Evolutionary conservation across 306 rosid genomes (phyloP), one percentile per base, ranked within the genome.

Genomic region (Vigna hirtella): DNA sequence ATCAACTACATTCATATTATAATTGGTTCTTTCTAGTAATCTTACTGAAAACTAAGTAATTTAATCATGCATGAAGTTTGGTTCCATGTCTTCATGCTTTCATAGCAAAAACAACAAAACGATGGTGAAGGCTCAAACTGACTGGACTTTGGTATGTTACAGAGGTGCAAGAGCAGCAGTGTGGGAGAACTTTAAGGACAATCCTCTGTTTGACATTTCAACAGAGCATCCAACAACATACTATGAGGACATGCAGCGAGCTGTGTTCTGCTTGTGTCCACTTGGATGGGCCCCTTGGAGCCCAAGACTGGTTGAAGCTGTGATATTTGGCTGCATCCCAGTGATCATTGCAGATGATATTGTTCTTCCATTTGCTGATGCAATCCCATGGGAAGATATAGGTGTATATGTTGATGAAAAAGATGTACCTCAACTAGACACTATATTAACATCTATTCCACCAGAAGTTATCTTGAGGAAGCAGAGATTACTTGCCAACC

Each of bases 211-310:
- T 86, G 98, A 95, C 86, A 91, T 95, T 66, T 95, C 98, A 51
- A 92, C 98, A 0, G 98, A 95, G 79, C 98, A 95, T 77, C 98
- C 98, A 28, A 86, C 92, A 28, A 95, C 98, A 20, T 95, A 95
- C 82, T 95, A 95, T 12, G 98, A 95, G 83, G 98, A 92, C 90
- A 92, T 95, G 98, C 97, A 92, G 79, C 88, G 98, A 42, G 98
- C 97, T 0, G 92, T 95, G 30, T 95, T 95, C 71, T 95, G 98
- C 83, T 81, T 95, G 68, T 95, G 98, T 74, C 98, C 98, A 11
- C 98, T 95, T 42, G 98, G 98, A 14, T 95, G 98, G 98, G 98
- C 98, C 49, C 98, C 98, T 4, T 95, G 98, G 98, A 95, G 98
- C 73, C 98, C 98, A 1, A 87, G 98, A 71, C 66, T 95, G 85